These are phyloP conservation scores for Friedmanniomyces simplex DNA, from an alignment of 495 filamentous ascomycete genomes.

Conservation along the genomic window DNA sequence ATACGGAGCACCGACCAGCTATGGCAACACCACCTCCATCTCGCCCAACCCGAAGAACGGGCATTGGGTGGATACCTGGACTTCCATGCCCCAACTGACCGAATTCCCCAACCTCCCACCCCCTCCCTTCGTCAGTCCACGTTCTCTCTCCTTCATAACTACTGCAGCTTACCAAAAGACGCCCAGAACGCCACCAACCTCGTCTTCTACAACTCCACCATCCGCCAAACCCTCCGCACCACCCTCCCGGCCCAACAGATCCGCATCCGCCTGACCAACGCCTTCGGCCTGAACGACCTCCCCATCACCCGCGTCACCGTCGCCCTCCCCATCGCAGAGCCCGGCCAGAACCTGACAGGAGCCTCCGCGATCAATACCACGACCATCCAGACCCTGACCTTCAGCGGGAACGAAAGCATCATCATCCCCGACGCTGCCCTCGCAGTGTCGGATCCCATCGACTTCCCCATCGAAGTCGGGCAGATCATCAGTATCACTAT, in stretches of 20 bases:
- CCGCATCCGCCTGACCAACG: constrained; percentile 57
- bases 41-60: constrained; percentile 14
- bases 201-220: constrained; percentile 45
- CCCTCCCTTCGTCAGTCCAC: constrained; percentile 44
- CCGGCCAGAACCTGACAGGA: constrained; percentile 39
- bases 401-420: constrained; percentile 41
- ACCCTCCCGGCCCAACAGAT: constrained; percentile 45
- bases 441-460: constrained; percentile 53
- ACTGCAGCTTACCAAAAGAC: neutral
- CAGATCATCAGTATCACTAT: constrained; percentile 47
- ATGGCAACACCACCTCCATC: constrained; percentile 1
- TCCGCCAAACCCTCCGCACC: constrained; percentile 57
- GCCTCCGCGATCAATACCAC: constrained; percentile 40
- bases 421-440: constrained; percentile 49
- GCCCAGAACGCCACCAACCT: constrained; percentile 27
- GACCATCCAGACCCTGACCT: constrained; percentile 45
- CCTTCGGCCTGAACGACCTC: constrained; percentile 51
- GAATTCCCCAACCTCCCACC: constrained; percentile 53
- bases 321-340: constrained; percentile 36
- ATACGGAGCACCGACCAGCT: constrained; percentile 1
- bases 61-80: constrained; percentile 59
- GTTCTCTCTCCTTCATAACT: neutral
- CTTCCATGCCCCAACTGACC: constrained; percentile 55
- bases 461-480: constrained; percentile 40
- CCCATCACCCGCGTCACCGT: constrained; percentile 51